Conservation (phyloP, 2,329 filamentous ascomycete genomes). For the Fusarium sp. region DNA sequence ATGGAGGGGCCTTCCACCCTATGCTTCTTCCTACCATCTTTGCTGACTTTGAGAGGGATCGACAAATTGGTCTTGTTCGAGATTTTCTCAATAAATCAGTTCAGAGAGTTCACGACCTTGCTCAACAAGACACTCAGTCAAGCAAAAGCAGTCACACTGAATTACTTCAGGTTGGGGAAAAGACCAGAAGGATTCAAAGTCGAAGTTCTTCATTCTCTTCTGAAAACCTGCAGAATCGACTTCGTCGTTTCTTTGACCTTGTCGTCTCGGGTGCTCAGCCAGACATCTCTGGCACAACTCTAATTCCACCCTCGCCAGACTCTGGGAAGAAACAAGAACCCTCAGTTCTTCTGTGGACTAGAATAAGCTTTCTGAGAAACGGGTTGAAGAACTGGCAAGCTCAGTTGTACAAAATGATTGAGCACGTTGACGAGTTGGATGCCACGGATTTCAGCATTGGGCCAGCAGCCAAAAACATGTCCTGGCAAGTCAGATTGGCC, state of each 20-base stretch:
- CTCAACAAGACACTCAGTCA: not conserved
- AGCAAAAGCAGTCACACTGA: not conserved
- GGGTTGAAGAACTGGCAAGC: conserved; percentile 37
- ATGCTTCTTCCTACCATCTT: conserved; percentile 37
- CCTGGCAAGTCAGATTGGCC: not conserved
- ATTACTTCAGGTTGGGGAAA: not conserved
- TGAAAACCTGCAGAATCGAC: no score
- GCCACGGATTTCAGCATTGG: not conserved
- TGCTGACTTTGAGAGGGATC: conserved; percentile 34
- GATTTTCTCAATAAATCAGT: not conserved
- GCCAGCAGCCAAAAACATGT: not conserved
- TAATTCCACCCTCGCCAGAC: no score
- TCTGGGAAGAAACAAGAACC: not conserved
- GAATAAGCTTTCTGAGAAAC: conserved; percentile 36
- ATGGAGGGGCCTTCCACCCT: conserved; percentile 20
- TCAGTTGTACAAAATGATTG: conserved; percentile 41
- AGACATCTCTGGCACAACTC: not conserved
- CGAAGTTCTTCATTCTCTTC: no score
- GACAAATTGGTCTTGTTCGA: conserved; percentile 27
- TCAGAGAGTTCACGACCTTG: conserved; percentile 3
- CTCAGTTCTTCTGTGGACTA: conserved; percentile 32
- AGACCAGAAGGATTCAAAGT: no score
- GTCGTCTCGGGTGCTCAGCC: not conserved
- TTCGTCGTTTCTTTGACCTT: not conserved
- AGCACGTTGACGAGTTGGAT: conserved; percentile 30